Conservation (phyloP, 2,329 filamentous ascomycete species). For the Colletotrichum liaoningense region DNA sequence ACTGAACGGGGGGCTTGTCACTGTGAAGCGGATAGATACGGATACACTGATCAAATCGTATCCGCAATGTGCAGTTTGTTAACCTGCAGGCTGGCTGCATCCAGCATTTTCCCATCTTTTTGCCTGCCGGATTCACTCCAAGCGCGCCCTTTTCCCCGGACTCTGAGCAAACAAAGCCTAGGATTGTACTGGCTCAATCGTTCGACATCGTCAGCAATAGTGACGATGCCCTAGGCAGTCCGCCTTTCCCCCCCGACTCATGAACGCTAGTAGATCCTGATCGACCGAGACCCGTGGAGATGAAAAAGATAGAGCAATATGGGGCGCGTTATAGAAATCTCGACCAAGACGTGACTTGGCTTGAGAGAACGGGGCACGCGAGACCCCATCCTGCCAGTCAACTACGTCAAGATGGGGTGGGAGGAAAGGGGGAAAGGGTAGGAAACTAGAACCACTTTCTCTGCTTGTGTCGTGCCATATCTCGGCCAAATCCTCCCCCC, state of each 20-base stretch:
- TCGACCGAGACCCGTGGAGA: neutral
- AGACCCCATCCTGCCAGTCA: neutral
- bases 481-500: neutral
- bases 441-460: neutral
- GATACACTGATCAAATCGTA: neutral
- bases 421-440: neutral
- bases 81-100: neutral
- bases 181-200: neutral
- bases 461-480: neutral
- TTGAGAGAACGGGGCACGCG: neutral
- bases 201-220: neutral
- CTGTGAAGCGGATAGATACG: neutral
- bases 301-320: neutral
- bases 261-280: neutral
- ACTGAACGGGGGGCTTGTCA: neutral
- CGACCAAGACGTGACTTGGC: too few relatives aligned
- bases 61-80: neutral
- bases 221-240: too few relatives aligned
- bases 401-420: neutral
- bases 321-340: neutral
- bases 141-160: neutral
- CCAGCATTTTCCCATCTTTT: neutral
- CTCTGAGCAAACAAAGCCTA: neutral
- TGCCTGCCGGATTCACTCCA: neutral
- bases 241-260: neutral